Percentiles rank a stretch among this genome's conserved stretches.
phyloP scores from a whole-genome alignment of 2,329 filamentous ascomycete genomes.

The Chrysosporium keratinophilum region DNA sequence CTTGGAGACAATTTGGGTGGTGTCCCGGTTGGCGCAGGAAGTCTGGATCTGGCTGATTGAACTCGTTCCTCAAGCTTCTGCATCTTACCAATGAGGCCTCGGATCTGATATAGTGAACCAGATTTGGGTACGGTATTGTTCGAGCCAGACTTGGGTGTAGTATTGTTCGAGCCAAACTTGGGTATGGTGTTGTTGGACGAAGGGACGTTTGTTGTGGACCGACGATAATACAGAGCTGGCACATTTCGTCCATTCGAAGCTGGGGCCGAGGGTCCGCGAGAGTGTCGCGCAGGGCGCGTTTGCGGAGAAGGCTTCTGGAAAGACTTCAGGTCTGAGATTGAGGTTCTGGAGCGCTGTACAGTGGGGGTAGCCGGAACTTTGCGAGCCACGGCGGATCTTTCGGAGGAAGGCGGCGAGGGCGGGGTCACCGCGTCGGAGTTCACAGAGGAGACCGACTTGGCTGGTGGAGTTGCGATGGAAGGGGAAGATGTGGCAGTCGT shows the following conservation, averaged over 20 bases:
- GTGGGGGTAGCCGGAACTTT: slow-evolving; percentile 47
- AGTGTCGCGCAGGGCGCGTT: slow-evolving; percentile 39
- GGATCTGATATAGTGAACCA: slow-evolving; percentile 80
- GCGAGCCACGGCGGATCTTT: slow-evolving; percentile 56
- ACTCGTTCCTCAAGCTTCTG: slow-evolving; percentile 90
- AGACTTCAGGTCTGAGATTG: slow-evolving; percentile 40
- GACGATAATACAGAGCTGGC: slow-evolving; percentile 35
- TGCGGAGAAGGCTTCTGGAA: slow-evolving; percentile 46
- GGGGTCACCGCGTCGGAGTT: slow-evolving; percentile 65
- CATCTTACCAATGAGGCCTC: slow-evolving; percentile 91
- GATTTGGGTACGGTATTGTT: slow-evolving; percentile 23
- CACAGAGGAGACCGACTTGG: slow-evolving; percentile 53
- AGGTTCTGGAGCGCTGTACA: slow-evolving; percentile 33
- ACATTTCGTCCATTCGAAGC: slow-evolving; percentile 38
- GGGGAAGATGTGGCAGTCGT: slow-evolving; percentile 72
- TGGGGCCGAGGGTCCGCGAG: slow-evolving; percentile 51
- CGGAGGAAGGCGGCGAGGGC: slow-evolving; percentile 87
- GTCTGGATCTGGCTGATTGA: slow-evolving; percentile 79
- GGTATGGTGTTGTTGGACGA: slow-evolving; percentile 13
- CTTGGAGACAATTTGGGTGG: slow-evolving; percentile 75
- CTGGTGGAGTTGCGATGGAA: slow-evolving; percentile 77
- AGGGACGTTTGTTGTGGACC: slow-evolving; percentile 13
- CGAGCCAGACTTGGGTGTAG: slow-evolving; percentile 5
- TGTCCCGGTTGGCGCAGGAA: slow-evolving; percentile 68
- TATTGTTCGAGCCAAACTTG: too few relatives aligned